phyloP scores from a whole-genome alignment of 345 rosid genomes.

The Combretum micranthum region DNA sequence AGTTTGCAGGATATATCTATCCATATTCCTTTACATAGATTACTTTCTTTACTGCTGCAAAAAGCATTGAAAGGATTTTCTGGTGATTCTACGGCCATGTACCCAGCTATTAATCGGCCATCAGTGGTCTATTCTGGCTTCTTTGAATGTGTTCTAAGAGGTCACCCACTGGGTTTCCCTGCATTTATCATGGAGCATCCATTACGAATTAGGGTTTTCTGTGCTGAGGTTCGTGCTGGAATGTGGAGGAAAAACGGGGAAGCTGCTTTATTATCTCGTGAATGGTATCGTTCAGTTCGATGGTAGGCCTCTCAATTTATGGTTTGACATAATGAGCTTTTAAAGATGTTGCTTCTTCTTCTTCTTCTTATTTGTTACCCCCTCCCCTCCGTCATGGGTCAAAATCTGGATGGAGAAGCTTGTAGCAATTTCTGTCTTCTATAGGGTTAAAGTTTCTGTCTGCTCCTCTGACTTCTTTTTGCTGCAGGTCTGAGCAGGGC shows the following conservation, averaged over 20 bases:
- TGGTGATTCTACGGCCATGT: slow-evolving; percentile 41
- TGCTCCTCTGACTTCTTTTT: slow-evolving; percentile 12
- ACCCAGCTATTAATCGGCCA: slow-evolving; percentile 21
- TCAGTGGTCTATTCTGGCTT: slow-evolving; percentile 35
- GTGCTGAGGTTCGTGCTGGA: slow-evolving; percentile 86
- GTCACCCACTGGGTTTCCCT: slow-evolving; percentile 77
- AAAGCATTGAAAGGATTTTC: slow-evolving; percentile 57
- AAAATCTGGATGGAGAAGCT: too few relatives aligned
- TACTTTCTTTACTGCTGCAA: slow-evolving; percentile 70
- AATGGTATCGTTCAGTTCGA: slow-evolving; percentile 76
- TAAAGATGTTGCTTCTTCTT: neutral
- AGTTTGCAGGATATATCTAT: slow-evolving; percentile 74
- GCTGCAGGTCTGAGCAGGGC: slow-evolving; percentile 85
- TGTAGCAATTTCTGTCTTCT: too few relatives aligned
- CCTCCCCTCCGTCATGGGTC: too few relatives aligned
- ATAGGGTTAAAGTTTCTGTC: too few relatives aligned
- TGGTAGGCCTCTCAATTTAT: slow-evolving; percentile 39
- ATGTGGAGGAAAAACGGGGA: slow-evolving; percentile 98
- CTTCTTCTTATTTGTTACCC: too few relatives aligned
- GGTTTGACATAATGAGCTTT: neutral
- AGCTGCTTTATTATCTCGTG: slow-evolving; percentile 52
- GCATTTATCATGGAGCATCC: slow-evolving; percentile 88
- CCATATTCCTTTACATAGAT: slow-evolving; percentile 75
- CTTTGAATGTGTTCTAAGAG: slow-evolving; percentile 55
- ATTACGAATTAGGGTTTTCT: slow-evolving; percentile 79